phyloP scores from a whole-genome alignment of 805 yeast genomes.

The Cyberlindnera maclurae region DNA sequence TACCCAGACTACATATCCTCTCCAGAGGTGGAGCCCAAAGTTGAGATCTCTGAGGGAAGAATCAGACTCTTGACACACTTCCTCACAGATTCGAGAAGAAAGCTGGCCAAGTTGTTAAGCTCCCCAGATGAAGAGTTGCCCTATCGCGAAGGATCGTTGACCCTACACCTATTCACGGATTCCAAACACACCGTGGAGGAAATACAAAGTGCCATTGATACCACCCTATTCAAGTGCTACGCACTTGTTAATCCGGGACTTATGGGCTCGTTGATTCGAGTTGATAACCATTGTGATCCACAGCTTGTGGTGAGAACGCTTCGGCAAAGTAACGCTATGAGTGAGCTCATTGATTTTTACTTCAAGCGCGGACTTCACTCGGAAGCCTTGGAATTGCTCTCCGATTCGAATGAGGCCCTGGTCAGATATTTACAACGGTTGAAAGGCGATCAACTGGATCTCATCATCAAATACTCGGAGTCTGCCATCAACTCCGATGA shows the following conservation, averaged over 20 bases:
- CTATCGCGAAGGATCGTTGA: conserved; percentile 10
- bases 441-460: conserved; percentile 37
- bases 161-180: conserved; percentile 15
- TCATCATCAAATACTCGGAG: conserved; percentile 49
- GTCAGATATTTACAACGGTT: conserved; percentile 54
- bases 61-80: conserved; percentile 28
- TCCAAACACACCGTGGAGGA: conserved; percentile 26
- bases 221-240: conserved; percentile 72
- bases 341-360: conserved; percentile 74
- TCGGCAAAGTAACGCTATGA: conserved; percentile 38
- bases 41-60: not conserved
- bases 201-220: conserved; percentile 52
- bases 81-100: conserved; percentile 44
- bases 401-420: conserved; percentile 21
- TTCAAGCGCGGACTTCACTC: conserved; percentile 53
- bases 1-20: conserved; percentile 32
- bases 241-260: conserved; percentile 59
- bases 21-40: conserved; percentile 4
- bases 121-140: conserved; percentile 8
- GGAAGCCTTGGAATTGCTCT: conserved; percentile 59
- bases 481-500: conserved; percentile 40
- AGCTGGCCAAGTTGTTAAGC: conserved; percentile 26
- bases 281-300: conserved; percentile 68
- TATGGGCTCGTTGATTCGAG: conserved; percentile 75
- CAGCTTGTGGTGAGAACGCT: conserved; percentile 51